Percentiles rank a stretch among this genome's conserved stretches.
phyloP scores from a whole-genome alignment of 495 filamentous ascomycete genomes.

The Xylaria grammica region DNA sequence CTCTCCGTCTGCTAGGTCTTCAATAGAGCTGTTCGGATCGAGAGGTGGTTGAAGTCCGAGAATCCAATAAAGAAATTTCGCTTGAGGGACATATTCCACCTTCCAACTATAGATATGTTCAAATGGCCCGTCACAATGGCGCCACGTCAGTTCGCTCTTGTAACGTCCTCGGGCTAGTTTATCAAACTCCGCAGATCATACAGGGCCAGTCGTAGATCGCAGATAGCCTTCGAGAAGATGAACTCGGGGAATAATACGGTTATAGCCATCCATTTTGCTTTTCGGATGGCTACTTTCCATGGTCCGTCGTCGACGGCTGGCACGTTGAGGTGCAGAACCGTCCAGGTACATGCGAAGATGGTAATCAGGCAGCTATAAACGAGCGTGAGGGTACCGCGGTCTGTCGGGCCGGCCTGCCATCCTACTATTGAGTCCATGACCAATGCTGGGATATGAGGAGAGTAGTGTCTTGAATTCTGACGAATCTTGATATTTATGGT shows the following conservation, averaged over 20 bases:
- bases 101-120: neutral
- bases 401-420: neutral
- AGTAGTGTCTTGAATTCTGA: too few species aligned
- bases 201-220: neutral
- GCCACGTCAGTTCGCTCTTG: neutral
- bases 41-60: neutral
- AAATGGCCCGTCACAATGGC: neutral
- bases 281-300: neutral
- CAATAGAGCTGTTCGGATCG: neutral
- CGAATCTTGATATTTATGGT: too few species aligned
- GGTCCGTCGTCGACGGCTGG: neutral
- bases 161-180: neutral
- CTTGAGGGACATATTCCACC: neutral
- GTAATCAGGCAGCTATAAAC: conserved; percentile 26
- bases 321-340: conserved; percentile 36
- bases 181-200: neutral
- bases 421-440: neutral
- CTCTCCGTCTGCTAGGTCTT: too few species aligned
- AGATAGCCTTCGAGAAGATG: neutral
- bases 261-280: conserved; percentile 3
- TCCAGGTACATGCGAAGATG: conserved; percentile 37
- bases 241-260: neutral
- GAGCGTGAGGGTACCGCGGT: conserved; percentile 6
- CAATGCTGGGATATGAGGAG: neutral
- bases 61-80: neutral